Evolutionary conservation across 768 basidiomycete species (phyloP).

Genomic region (Mycena leptocephala): DNA sequence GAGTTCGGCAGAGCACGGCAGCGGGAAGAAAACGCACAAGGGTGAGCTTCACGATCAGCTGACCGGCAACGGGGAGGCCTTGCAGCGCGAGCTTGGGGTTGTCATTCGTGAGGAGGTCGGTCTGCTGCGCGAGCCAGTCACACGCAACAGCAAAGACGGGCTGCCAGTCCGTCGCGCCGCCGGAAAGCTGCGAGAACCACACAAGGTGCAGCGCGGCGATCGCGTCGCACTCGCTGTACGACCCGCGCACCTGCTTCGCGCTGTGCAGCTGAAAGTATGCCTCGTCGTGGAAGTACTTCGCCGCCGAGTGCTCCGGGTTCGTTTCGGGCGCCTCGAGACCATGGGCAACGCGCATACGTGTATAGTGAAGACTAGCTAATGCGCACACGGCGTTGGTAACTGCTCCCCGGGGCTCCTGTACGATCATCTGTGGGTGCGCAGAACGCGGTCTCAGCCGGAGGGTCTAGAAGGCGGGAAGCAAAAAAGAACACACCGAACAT

Average conservation of each 20-base stretch:
- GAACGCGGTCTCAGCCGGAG: not conserved
- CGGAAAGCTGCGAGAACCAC: slow-evolving; percentile 80
- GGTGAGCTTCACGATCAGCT: slow-evolving; percentile 78
- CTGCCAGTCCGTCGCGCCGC: slow-evolving; percentile 80
- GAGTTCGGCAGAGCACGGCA: slow-evolving; percentile 21
- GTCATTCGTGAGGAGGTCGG: slow-evolving; percentile 74
- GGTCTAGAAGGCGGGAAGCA: not conserved
- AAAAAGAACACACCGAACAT: slow-evolving; percentile 69
- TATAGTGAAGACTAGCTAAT: slow-evolving; percentile 81
- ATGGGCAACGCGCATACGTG: slow-evolving; percentile 72
- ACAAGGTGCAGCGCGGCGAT: slow-evolving; percentile 86
- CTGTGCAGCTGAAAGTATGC: slow-evolving; percentile 75
- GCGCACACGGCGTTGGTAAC: slow-evolving; percentile 84
- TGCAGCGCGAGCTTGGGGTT: slow-evolving; percentile 75
- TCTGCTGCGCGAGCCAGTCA: slow-evolving; percentile 81
- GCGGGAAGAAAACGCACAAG: slow-evolving; percentile 73
- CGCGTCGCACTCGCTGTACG: slow-evolving; percentile 79
- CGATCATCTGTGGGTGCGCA: slow-evolving; percentile 61
- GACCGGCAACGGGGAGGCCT: slow-evolving; percentile 67
- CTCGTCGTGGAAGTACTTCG: slow-evolving; percentile 78
- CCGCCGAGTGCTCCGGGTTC: slow-evolving; percentile 70
- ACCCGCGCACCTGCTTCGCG: slow-evolving; percentile 68
- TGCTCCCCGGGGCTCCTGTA: slow-evolving; percentile 78
- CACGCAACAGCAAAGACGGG: slow-evolving; percentile 78
- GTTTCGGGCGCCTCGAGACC: slow-evolving; percentile 72